Evolutionary conservation across 1,284 basidiomycete species (phyloP).

Genomic region (Fomitopsis schrenkii): DNA sequence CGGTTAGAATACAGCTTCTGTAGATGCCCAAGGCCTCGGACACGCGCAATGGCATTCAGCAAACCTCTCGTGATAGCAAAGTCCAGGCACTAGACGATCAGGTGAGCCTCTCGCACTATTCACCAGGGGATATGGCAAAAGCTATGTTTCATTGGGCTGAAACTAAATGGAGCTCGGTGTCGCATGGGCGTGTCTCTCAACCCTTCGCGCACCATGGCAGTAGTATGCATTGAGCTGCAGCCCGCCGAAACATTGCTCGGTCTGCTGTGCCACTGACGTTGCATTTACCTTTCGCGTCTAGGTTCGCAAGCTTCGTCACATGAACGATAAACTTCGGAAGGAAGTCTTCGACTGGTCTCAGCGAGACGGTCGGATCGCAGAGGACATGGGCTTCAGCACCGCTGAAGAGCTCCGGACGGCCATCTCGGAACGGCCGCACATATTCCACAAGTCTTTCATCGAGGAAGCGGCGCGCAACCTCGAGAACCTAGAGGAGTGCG

Average conservation of each 20-base stretch:
- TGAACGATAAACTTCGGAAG: not conserved
- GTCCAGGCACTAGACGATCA: not conserved
- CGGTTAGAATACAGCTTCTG: too few species aligned
- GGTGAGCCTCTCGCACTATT: not conserved
- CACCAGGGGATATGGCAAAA: too few species aligned
- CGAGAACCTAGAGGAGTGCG: not conserved
- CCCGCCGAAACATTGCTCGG: too few species aligned
- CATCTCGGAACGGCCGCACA: not conserved
- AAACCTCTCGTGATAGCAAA: not conserved
- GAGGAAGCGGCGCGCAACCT: not conserved
- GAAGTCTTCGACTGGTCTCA: not conserved
- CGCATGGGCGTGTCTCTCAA: too few species aligned
- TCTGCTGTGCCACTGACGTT: too few species aligned
- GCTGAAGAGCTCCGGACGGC: not conserved
- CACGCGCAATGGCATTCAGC: not conserved
- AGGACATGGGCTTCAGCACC: not conserved
- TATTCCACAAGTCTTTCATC: not conserved
- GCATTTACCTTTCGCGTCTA: not conserved
- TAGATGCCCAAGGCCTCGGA: not conserved
- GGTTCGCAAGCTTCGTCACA: not conserved
- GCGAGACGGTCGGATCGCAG: not conserved
- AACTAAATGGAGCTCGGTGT: too few species aligned
- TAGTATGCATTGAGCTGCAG: too few species aligned
- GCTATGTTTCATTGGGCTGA: too few species aligned
- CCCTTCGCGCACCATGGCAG: too few species aligned